phyloP scores from a whole-genome alignment of 306 rosid genomes.

The Castanospermum australe region DNA sequence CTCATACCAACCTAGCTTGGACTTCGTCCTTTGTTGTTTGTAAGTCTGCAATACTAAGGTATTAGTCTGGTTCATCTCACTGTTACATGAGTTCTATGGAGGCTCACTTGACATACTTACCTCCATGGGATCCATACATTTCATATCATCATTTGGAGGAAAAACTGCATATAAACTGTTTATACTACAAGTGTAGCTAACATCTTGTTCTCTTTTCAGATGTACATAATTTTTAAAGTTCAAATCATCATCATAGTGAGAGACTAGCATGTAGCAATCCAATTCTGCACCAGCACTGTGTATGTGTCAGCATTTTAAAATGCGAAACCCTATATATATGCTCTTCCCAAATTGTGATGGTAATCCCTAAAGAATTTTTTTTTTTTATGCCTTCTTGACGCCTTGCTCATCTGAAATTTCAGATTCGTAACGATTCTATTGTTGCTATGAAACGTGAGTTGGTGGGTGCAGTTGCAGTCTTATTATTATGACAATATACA shows the following conservation, averaged over 20 bases:
- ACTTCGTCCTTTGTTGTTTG: constrained; percentile 20
- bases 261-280: constrained; percentile 10
- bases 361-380: not conserved
- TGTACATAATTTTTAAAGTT: constrained; percentile 26
- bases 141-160: not conserved
- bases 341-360: not conserved
- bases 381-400: not conserved
- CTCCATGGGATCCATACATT: constrained; percentile 10
- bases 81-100: not conserved
- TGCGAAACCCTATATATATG: not conserved
- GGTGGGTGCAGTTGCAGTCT: not conserved
- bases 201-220: constrained; percentile 27
- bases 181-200: constrained; percentile 14
- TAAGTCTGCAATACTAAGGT: constrained; percentile 12
- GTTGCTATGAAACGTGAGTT: not conserved
- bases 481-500: not conserved
- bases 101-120: constrained; percentile 14
- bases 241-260: not conserved
- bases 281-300: not conserved
- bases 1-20: constrained; percentile 70
- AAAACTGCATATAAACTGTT: constrained; percentile 1
- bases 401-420: not conserved
- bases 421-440: not conserved
- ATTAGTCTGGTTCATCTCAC: constrained; percentile 7
- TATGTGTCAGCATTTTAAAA: not conserved